Evolutionary conservation across 2,329 filamentous ascomycete species (phyloP).

Genomic region (Monosporascus sp.): DNA sequence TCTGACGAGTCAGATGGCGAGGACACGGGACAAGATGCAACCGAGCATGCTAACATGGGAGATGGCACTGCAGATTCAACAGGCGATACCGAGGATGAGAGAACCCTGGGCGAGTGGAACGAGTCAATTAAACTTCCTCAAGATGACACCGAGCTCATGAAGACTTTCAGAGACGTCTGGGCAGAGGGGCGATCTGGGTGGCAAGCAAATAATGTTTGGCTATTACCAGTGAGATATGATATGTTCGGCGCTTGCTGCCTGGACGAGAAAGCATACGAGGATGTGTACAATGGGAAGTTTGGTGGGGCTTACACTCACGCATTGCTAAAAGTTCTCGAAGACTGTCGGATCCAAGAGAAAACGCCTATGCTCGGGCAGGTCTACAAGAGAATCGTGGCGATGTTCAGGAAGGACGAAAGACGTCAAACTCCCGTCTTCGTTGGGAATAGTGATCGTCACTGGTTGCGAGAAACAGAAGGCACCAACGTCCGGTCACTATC

Average conservation of each 20-base stretch:
- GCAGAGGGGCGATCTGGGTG: background rate
- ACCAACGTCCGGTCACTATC: background rate
- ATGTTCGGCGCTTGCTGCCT: background rate
- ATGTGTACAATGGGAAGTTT: background rate
- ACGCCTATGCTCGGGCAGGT: background rate
- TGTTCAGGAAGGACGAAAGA: background rate
- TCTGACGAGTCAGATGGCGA: background rate
- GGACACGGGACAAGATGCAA: background rate
- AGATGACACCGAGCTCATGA: background rate
- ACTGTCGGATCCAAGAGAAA: background rate
- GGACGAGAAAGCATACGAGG: background rate
- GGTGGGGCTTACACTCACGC: background rate
- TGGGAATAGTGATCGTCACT: background rate
- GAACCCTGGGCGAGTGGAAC: background rate
- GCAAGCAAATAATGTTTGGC: background rate
- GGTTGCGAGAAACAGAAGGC: background rate
- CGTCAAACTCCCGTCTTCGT: background rate
- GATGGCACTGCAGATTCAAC: background rate
- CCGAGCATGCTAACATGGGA: background rate
- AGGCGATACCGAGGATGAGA: background rate
- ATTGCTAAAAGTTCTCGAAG: background rate
- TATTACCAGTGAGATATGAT: background rate
- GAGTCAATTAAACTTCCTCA: background rate
- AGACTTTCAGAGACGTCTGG: background rate
- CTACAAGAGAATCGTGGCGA: background rate